phyloP scores from a whole-genome alignment of 495 filamentous ascomycete species.

The Neurospora sp. region DNA sequence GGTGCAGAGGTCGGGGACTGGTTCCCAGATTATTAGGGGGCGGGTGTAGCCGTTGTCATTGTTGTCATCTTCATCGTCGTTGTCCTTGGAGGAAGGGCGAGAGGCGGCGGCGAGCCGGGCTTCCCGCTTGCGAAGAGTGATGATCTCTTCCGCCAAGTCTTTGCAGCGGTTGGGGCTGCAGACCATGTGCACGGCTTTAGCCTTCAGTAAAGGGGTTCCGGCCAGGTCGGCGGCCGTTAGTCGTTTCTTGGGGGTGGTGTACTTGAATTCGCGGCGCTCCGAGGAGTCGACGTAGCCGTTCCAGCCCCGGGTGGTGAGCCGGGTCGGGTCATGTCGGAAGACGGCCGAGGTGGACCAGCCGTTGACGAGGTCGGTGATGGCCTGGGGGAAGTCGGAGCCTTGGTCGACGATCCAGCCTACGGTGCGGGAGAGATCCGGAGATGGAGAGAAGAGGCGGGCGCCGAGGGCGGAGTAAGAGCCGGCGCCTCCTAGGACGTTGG shows the following conservation, averaged over 20 bases:
- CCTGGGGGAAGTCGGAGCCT: slow-evolving; percentile 72
- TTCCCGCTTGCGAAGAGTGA: slow-evolving; percentile 27
- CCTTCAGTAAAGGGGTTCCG: slow-evolving; percentile 45
- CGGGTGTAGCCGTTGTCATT: slow-evolving; percentile 18
- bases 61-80: slow-evolving; percentile 3
- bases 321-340: slow-evolving; percentile 52
- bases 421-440: slow-evolving; percentile 37
- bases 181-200: slow-evolving; percentile 78
- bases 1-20: slow-evolving; percentile 77
- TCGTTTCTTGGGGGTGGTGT: slow-evolving; percentile 76
- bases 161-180: slow-evolving; percentile 73
- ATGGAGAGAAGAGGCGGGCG: slow-evolving; percentile 71
- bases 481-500: slow-evolving; percentile 73
- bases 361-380: slow-evolving; percentile 49
- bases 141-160: slow-evolving; percentile 53
- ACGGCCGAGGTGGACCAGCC: slow-evolving; percentile 64
- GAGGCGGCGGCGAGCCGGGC: background rate
- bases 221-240: slow-evolving; percentile 41
- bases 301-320: slow-evolving; percentile 81
- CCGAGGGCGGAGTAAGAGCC: slow-evolving; percentile 80
- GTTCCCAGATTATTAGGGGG: slow-evolving; percentile 88
- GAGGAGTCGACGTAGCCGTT: slow-evolving; percentile 61
- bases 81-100: background rate
- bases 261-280: slow-evolving; percentile 62
- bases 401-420: slow-evolving; percentile 89